Evolutionary conservation across 2,329 filamentous ascomycete genomes (phyloP).

Genomic region (Monilinia polystroma): DNA sequence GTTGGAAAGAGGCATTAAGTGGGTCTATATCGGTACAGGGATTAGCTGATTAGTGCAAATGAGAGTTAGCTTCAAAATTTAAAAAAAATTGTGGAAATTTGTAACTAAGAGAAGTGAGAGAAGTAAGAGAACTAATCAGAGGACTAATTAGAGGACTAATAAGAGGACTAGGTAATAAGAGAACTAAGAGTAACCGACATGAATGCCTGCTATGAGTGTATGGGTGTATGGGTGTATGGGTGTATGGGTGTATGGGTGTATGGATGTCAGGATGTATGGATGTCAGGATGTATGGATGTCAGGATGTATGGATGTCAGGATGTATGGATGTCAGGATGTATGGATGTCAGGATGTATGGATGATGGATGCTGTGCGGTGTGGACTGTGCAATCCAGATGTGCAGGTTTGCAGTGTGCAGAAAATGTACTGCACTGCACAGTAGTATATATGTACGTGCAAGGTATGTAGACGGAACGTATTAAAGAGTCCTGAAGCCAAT

Average conservation of each 20-base stretch:
- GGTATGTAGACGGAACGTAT: too few species aligned
- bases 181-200: neutral
- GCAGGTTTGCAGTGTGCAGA: neutral
- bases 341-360: neutral
- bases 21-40: neutral
- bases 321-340: neutral
- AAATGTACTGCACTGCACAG: neutral
- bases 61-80: neutral
- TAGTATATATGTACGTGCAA: neutral
- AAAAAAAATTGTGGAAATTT: neutral
- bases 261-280: neutral
- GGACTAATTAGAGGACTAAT: neutral
- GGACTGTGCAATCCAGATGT: neutral
- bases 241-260: neutral
- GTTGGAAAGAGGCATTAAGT: slow-evolving; percentile 16
- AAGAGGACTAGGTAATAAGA: neutral
- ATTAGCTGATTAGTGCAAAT: neutral
- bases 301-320: neutral
- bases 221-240: neutral
- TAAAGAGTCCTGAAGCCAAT: too few species aligned
- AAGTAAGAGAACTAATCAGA: too few species aligned
- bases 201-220: neutral
- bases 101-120: neutral
- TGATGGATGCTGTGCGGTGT: neutral
- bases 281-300: neutral